Conservation (phyloP, 495 filamentous ascomycete species). For the Penicillium desertorum region DNA sequence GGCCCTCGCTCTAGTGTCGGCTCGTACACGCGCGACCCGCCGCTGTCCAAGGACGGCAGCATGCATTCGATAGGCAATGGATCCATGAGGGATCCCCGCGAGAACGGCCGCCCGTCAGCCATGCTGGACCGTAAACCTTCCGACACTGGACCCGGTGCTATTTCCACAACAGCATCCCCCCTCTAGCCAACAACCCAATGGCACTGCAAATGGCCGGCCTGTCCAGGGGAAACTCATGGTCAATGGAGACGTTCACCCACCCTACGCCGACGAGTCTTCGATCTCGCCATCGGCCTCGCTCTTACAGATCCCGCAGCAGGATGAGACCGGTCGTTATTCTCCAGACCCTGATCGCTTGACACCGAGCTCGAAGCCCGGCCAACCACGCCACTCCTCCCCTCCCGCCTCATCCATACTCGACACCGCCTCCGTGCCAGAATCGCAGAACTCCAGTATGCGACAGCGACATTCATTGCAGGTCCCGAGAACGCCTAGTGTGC, state of each 20-base stretch:
- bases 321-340: slow-evolving; percentile 40
- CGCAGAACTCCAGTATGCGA: slow-evolving; percentile 54
- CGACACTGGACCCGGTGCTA: slow-evolving; percentile 35
- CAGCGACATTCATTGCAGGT: slow-evolving; percentile 93
- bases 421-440: slow-evolving; percentile 42
- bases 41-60: slow-evolving; percentile 54
- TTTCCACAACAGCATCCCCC: slow-evolving; percentile 31
- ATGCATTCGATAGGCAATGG: slow-evolving; percentile 52
- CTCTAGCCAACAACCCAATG: slow-evolving; percentile 38
- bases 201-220: slow-evolving; percentile 29
- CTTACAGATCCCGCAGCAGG: slow-evolving; percentile 37
- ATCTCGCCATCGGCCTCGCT: slow-evolving; percentile 32
- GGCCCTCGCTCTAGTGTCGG: slow-evolving; percentile 49
- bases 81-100: slow-evolving; percentile 38
- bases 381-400: slow-evolving; percentile 75
- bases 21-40: slow-evolving; percentile 50
- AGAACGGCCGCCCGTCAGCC: slow-evolving; percentile 42
- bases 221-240: slow-evolving; percentile 37
- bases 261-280: slow-evolving; percentile 36
- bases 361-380: slow-evolving; percentile 39
- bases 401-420: slow-evolving; percentile 55
- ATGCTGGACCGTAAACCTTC: slow-evolving; percentile 39
- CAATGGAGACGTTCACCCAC: slow-evolving; percentile 43
- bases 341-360: slow-evolving; percentile 43
- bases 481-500: slow-evolving; percentile 54